phyloP scores from a whole-genome alignment of 1,284 basidiomycete species.

The Puccinia novopanici region DNA sequence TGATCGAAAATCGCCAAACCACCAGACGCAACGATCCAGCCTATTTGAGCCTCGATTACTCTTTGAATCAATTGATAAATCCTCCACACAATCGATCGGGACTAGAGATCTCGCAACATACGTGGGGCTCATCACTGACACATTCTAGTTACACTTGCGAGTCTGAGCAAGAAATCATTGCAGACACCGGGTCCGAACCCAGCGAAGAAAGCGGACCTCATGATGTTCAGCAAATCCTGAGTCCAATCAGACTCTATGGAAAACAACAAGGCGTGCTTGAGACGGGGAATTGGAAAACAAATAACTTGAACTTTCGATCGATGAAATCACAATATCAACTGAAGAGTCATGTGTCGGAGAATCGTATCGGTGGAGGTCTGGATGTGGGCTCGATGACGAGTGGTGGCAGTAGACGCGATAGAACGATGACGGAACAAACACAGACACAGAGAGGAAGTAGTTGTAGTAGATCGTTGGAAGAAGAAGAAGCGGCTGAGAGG shows the following conservation, averaged over 20 bases:
- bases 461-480: background rate
- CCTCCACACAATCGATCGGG: background rate
- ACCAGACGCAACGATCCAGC: background rate
- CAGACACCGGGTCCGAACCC: background rate
- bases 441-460: background rate
- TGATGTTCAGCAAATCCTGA: conserved; percentile 7
- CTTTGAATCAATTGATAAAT: background rate
- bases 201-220: background rate
- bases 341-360: background rate
- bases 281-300: conserved; percentile 33
- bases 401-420: background rate
- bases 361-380: background rate
- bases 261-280: conserved; percentile 31
- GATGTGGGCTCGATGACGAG: too few relatives aligned
- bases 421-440: conserved; percentile 1
- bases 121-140: background rate
- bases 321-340: conserved; percentile 31
- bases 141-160: background rate
- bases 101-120: background rate
- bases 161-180: background rate
- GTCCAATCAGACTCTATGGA: conserved; percentile 30
- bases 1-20: background rate
- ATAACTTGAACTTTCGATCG: conserved; percentile 32
- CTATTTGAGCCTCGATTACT: background rate
- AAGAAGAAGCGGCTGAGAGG: conserved; percentile 5